These are phyloP conservation scores for Komagataella kurtzmanii DNA, from an alignment of 805 yeast species.

Conservation along the genomic window DNA sequence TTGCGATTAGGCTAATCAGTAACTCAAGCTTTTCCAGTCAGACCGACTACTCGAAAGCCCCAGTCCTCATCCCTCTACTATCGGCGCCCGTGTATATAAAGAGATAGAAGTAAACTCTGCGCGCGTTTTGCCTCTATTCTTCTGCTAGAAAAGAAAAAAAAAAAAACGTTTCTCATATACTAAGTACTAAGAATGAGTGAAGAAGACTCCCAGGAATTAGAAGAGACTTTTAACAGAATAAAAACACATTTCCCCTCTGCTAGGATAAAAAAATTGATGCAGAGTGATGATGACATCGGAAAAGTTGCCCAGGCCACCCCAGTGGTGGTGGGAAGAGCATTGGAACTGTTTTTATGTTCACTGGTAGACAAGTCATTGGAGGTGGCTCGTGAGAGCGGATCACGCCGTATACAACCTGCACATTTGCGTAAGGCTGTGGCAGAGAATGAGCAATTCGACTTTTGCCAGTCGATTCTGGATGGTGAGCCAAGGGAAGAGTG, in stretches of 20 bases:
- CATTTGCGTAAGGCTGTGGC: slow-evolving; percentile 77
- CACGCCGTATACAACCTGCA: slow-evolving; percentile 69
- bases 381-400: slow-evolving; percentile 64
- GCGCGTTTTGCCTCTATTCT: neutral
- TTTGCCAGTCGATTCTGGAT: slow-evolving; percentile 55
- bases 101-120: neutral
- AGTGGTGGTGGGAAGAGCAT: slow-evolving; percentile 90
- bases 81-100: neutral
- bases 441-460: slow-evolving; percentile 85
- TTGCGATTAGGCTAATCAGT: neutral
- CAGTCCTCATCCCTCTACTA: neutral
- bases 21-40: neutral
- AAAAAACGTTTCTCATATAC: slow-evolving; percentile 1
- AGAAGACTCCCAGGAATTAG: slow-evolving; percentile 8
- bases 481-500: neutral
- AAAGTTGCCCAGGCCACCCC: slow-evolving; percentile 99
- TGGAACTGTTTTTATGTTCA: slow-evolving; percentile 84
- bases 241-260: slow-evolving; percentile 88
- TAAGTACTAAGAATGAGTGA: neutral
- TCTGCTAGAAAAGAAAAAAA: slow-evolving; percentile 3
- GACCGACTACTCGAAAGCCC: neutral
- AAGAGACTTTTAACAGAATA: slow-evolving; percentile 29
- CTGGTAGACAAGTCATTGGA: slow-evolving; percentile 73
- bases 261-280: slow-evolving; percentile 92
- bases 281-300: slow-evolving; percentile 95